phyloP scores from a whole-genome alignment of 2,329 filamentous ascomycete species.

The Fusarium praegraminearum region DNA sequence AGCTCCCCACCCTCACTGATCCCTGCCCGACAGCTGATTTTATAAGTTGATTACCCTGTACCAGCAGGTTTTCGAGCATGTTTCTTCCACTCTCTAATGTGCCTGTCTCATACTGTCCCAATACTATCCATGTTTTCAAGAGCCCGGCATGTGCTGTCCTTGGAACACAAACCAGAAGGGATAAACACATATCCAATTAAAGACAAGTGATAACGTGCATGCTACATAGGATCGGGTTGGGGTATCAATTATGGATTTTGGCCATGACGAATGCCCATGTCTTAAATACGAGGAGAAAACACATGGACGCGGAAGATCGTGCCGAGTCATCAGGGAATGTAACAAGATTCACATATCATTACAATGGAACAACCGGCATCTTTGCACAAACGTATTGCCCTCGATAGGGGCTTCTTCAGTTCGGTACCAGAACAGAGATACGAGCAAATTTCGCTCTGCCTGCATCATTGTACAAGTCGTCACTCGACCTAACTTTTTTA shows the following conservation, averaged over 20 bases:
- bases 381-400: background rate
- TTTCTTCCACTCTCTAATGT: background rate
- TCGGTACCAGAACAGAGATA: slow-evolving; percentile 1
- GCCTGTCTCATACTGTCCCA: too few species aligned
- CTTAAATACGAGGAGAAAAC: slow-evolving; percentile 11
- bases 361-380: slow-evolving; percentile 7
- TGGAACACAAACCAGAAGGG: background rate
- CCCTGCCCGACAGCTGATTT: background rate
- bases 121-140: too few species aligned
- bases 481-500: background rate
- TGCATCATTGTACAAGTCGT: background rate
- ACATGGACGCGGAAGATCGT: slow-evolving; percentile 17
- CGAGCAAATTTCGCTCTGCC: slow-evolving; percentile 1
- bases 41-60: slow-evolving; percentile 10
- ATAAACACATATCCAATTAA: background rate
- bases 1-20: slow-evolving; percentile 28
- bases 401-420: background rate
- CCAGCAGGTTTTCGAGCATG: too few species aligned
- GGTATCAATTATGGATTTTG: background rate
- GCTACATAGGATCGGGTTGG: background rate
- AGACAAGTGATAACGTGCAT: background rate
- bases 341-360: slow-evolving; percentile 21
- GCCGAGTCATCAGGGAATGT: slow-evolving; percentile 31
- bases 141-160: background rate
- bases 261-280: slow-evolving; percentile 6